Evolutionary conservation across 331 rosid species (phyloP).

Genomic region (Pyracantha coccinea): DNA sequence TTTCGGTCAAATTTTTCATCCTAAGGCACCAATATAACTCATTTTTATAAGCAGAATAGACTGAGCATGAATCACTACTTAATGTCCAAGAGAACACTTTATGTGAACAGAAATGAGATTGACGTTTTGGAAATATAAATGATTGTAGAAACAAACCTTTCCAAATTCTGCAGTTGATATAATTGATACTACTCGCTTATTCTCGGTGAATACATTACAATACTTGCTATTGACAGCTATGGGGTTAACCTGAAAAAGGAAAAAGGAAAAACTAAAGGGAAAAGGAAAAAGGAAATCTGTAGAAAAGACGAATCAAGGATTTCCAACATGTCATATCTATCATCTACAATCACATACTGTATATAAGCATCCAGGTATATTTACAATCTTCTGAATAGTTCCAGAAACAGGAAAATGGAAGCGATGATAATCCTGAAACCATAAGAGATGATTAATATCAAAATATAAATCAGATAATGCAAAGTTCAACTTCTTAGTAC

Average conservation of each 20-base stretch:
- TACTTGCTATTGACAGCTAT: conserved; percentile 98
- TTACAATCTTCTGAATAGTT: conserved; percentile 50
- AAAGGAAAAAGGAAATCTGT: not conserved
- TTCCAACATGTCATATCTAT: not conserved
- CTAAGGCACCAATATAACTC: not conserved
- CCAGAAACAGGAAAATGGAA: conserved; percentile 91
- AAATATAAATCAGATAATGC: conserved; percentile 2
- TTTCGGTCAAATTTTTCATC: not conserved
- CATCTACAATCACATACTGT: conserved; percentile 54
- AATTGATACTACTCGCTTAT: conserved; percentile 77
- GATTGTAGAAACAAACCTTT: conserved; percentile 54
- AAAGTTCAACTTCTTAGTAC: conserved; percentile 2
- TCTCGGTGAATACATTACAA: conserved; percentile 95
- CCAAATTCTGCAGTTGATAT: conserved; percentile 80
- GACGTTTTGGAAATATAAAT: not conserved
- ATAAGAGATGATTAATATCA: conserved; percentile 4
- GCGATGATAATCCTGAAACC: conserved; percentile 93
- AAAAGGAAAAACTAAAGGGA: not conserved
- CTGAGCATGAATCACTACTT: not conserved
- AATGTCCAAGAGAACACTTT: not conserved
- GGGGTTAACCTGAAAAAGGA: conserved; percentile 65
- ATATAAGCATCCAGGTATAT: conserved; percentile 87
- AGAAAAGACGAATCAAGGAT: conserved; percentile 1
- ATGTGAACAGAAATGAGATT: not conserved
- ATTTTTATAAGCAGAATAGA: not conserved